Conservation (phyloP, 192 early-diverging fungal genomes). For the Borealophlyctis nickersoniae region DNA sequence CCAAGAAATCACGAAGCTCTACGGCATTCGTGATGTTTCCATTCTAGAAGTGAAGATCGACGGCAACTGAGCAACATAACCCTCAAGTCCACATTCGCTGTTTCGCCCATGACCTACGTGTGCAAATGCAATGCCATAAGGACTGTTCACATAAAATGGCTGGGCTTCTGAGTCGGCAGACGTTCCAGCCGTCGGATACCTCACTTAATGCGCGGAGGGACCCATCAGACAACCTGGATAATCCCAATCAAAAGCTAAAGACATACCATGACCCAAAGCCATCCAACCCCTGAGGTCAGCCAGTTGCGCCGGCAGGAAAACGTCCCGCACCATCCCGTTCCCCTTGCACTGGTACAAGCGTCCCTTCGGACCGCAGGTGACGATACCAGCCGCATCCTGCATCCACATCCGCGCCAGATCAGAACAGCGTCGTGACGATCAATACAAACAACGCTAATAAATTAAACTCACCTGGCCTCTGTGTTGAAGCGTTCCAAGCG, state of each 20-base stretch:
- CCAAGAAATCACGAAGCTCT: slow-evolving; percentile 84
- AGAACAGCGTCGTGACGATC: background rate
- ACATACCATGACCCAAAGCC: slow-evolving; percentile 93
- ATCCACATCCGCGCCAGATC: background rate
- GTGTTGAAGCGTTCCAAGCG: slow-evolving; percentile 92
- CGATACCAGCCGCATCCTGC: slow-evolving; percentile 98
- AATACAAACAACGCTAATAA: background rate
- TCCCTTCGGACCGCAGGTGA: slow-evolving; percentile 95
- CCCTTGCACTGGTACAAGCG: slow-evolving; percentile 98
- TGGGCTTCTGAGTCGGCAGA: slow-evolving; percentile 96
- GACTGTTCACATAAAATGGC: slow-evolving; percentile 99
- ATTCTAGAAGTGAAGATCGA: slow-evolving; percentile 57
- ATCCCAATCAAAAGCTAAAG: too few relatives aligned
- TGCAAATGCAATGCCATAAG: slow-evolving; percentile 94
- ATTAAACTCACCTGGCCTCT: slow-evolving; percentile 82
- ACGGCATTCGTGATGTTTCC: slow-evolving; percentile 95
- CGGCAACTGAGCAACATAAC: slow-evolving; percentile 6
- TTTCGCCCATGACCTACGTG: slow-evolving; percentile 76
- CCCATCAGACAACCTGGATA: too few relatives aligned
- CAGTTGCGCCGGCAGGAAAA: slow-evolving; percentile 81
- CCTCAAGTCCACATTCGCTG: slow-evolving; percentile 11
- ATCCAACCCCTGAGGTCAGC: slow-evolving; percentile 77
- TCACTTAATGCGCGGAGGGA: slow-evolving; percentile 77
- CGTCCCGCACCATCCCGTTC: slow-evolving; percentile 99
- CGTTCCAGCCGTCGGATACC: slow-evolving; percentile 97